Evolutionary conservation across 257 asterid species (phyloP), one percentile per base, ranked within the genome.

Genomic region (Lycium barbarum): DNA sequence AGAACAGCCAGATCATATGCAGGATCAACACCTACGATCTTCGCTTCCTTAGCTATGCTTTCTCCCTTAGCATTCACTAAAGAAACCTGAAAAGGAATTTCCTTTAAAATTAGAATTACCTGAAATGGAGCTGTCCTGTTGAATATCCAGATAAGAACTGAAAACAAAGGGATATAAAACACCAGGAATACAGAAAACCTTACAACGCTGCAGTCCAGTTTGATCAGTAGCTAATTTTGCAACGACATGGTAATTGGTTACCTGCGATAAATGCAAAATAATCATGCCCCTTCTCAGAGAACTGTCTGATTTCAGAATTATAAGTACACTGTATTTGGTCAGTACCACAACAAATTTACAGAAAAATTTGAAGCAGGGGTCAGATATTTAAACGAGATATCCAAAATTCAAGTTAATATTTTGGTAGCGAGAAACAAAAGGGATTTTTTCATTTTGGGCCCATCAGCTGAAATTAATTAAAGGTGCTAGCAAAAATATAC

Each of bases 141-240:
- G 38, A 78, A 36, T 18, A 9, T 55, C 45, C 55, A 22, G 20
- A 12, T 63, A 70, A 40, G 70, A 67, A 83, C 47, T 20, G 45
- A 59, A 84, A 68, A 76, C 70, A 82, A 51, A 22, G 45, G 81
- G 81, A 51, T 49, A 9, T 8, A 12, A 74, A 76, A 40, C 15
- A 70, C 11, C 18, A 76, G 54, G 65, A 81, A 71, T 58, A 68
- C 84, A 85, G 83, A 89, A 92, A 88, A 95, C 99, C 98, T 93
- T 93, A 92, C 99, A 95, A 87, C 91, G 93, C 88, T 91, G 99
- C 83, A 91, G 91, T 84, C 98, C 98, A 82, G 90, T 92, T 68
- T 35, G 85, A 66, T 94, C 98, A 9, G 97, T 91, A 59, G 95
- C 96, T 90, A 95, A 83, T 85, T 94, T 92, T 80, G 97, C 91